Conservation (phyloP, 305 asterid genomes). For the Plantago coronopus region DNA sequence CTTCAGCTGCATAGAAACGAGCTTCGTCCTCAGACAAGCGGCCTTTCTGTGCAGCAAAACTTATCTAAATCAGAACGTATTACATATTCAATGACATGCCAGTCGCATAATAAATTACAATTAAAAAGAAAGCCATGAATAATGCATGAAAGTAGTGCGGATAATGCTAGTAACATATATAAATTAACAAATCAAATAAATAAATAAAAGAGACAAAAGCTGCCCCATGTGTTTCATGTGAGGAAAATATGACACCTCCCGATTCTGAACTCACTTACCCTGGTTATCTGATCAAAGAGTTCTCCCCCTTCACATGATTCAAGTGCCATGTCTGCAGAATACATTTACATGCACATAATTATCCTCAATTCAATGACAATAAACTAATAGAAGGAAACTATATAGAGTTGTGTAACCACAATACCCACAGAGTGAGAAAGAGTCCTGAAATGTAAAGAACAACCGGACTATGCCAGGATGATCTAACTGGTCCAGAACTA, state of each 20-base stretch:
- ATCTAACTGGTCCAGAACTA: constrained; percentile 94
- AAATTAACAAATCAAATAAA: too few relatives aligned
- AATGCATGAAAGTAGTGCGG: too few relatives aligned
- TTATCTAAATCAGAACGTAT: constrained; percentile 8
- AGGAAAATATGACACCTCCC: neutral
- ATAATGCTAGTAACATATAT: too few relatives aligned
- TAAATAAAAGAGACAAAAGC: too few relatives aligned
- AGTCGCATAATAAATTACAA: too few relatives aligned
- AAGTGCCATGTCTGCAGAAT: constrained; percentile 86
- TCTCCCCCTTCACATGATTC: constrained; percentile 99
- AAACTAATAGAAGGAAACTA: constrained; percentile 17
- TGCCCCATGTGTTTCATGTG: too few relatives aligned
- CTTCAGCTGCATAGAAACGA: constrained; percentile 94
- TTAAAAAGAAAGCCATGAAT: too few relatives aligned
- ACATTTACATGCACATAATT: constrained; percentile 23
- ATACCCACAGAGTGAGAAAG: constrained; percentile 86
- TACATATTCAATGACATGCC: neutral
- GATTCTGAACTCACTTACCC: constrained; percentile 50
- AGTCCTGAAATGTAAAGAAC: constrained; percentile 92
- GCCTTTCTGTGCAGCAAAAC: constrained; percentile 97
- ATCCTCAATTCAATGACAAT: constrained; percentile 11
- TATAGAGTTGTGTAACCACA: constrained; percentile 14
- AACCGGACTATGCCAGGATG: constrained; percentile 93
- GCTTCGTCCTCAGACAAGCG: constrained; percentile 87
- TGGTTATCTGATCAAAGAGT: constrained; percentile 92